Evolutionary conservation across 129 eudicot species (phyloP).

Genomic region (Escallonia herrerae): DNA sequence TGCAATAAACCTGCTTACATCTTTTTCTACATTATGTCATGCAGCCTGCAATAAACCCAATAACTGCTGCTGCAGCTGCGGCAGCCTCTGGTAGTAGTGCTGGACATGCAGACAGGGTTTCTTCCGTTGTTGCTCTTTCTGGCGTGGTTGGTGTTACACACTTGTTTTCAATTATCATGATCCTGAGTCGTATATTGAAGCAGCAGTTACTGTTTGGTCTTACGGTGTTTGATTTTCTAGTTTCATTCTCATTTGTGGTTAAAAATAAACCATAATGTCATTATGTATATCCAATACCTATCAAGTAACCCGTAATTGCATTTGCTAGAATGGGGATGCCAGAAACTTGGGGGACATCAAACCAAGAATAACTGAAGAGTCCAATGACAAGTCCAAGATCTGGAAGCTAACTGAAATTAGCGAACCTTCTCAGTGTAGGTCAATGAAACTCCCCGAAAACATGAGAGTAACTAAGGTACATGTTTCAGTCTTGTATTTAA

Average conservation of each 20-base stretch:
- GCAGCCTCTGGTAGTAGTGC: conserved; percentile 54
- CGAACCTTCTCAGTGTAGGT: conserved; percentile 82
- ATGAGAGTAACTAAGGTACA: conserved; percentile 78
- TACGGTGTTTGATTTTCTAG: not conserved
- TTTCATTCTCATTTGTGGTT: not conserved
- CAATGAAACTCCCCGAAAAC: conserved; percentile 75
- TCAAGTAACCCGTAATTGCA: not conserved
- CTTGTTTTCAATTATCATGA: conserved; percentile 17
- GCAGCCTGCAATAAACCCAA: conserved; percentile 60
- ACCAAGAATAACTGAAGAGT: conserved; percentile 81
- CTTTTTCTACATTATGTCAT: conserved; percentile 4
- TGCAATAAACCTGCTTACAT: not conserved
- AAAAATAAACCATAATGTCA: not conserved
- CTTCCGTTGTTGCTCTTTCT: conserved; percentile 50
- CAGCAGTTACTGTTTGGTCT: not conserved
- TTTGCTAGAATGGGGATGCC: conserved; percentile 64
- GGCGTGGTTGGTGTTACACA: conserved; percentile 46
- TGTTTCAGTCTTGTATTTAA: not conserved
- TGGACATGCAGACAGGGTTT: conserved; percentile 63
- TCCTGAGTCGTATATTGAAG: not conserved
- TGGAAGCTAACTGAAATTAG: conserved; percentile 75
- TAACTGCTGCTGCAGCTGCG: conserved; percentile 35
- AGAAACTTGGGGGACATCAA: conserved; percentile 67
- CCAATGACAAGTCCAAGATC: conserved; percentile 74
- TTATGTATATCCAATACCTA: not conserved